A percentile compares a stretch with the other conserved stretches of the same genome.
These are phyloP conservation scores for Colletotrichum viniferum DNA, from an alignment of 2,329 filamentous ascomycete species.

Conservation along the genomic window DNA sequence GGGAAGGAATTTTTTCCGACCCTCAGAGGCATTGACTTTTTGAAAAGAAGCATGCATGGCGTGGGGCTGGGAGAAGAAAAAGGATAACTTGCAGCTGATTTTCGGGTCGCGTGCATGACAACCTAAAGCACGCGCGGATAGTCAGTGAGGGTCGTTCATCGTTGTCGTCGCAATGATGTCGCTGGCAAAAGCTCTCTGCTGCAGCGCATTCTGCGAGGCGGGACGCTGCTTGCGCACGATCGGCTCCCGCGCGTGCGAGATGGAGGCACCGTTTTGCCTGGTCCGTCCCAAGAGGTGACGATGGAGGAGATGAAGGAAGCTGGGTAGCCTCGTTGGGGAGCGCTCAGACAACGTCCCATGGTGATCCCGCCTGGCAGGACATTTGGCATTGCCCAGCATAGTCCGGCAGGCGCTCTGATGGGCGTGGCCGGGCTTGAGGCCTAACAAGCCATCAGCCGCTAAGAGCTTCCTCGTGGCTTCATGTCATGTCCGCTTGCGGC, in stretches of 20 bases:
- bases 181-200: background rate
- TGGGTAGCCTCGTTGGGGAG: background rate
- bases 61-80: background rate
- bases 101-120: background rate
- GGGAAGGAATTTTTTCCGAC: background rate
- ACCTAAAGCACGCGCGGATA: background rate
- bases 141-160: background rate
- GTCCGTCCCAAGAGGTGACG: background rate
- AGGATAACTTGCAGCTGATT: background rate
- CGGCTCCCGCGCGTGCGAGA: background rate
- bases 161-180: background rate
- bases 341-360: conserved; percentile 3
- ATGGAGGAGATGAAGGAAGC: background rate
- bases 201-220: background rate
- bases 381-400: background rate
- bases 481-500: background rate
- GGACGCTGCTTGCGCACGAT: background rate
- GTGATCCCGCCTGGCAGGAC: conserved; percentile 1
- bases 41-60: background rate
- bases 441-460: background rate
- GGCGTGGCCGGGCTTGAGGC: background rate
- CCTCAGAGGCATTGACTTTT: background rate
- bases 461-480: background rate
- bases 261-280: background rate
- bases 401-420: conserved; percentile 2